Base-by-base conservation (phyloP, 2,329 filamentous ascomycete genomes). In the Didymella glomerata region DNA sequence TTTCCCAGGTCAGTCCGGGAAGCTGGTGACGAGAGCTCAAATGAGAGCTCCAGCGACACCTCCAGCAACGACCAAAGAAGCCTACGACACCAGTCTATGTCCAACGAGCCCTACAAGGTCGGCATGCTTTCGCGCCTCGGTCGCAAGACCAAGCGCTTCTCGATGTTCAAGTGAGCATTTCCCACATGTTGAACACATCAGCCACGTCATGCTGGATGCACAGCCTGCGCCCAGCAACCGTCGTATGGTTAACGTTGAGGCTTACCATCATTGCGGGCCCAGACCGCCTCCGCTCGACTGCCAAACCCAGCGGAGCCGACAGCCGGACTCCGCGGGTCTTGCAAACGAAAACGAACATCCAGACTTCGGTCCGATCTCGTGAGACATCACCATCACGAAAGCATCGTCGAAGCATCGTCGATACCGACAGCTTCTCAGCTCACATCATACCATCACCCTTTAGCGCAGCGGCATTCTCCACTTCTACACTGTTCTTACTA, bases 91-190 rank as follows among this genome's bases (percentile, higher is more conserved):
- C 56, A 68, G 27, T 75, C 73, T 18, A 69, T 70, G 48, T 68
- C 71, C 41, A 68, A 71, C 13, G 64, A 68, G 53, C 62, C 67
- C 9, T 71, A 72, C 61, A 74, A 71, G 52, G 58, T 68, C 54
- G 68, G 73, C 57, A 63, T 77, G 57, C 52, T 77, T 36, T 73
- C 71, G 57, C 76, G 73, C 58, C 70, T 75, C 57, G 70, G 74
- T 47, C 63, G 63, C 49, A 72, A 68, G 64, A 76, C 74, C 60
- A 77, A 77, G 72, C 68, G 68, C 54, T 65, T 77, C 49, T 76
- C 74, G 22, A 73, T 78, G 58, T 77, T 78, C 74, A 74, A 72
- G 64, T 78, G 70, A 69, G 61, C 36, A 13, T 30, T 48, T n/a
- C 16, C 48, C 34, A 38, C 34, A 55, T 20, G 24, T 46, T 49